phyloP scores from a whole-genome alignment of 805 yeast genomes.

The Metschnikowia picachoensis region DNA sequence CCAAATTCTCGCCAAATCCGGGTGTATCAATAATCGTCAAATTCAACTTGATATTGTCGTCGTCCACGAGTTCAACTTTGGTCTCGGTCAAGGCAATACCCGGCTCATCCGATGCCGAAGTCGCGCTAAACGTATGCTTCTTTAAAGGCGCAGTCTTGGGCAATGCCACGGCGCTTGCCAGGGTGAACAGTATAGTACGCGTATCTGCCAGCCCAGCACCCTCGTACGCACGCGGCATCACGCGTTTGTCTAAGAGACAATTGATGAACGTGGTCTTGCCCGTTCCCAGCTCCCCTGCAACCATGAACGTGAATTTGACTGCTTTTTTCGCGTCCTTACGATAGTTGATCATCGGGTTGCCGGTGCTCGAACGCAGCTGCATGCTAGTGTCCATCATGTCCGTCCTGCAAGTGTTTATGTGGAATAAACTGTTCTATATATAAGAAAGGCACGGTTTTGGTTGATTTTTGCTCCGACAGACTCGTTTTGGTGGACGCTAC shows the following conservation, averaged over 20 bases:
- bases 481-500: no score
- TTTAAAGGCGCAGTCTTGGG: constrained; percentile 54
- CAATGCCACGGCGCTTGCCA: constrained; percentile 51
- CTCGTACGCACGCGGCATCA: constrained; percentile 58
- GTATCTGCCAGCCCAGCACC: constrained; percentile 28
- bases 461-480: no score
- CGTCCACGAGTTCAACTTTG: constrained; percentile 56
- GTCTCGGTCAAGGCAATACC: constrained; percentile 74
- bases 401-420: background rate
- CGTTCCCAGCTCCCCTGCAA: constrained; percentile 69
- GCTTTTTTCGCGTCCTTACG: constrained; percentile 71
- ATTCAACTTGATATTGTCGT: constrained; percentile 50
- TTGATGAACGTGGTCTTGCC: constrained; percentile 78
- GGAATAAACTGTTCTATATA: background rate
- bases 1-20: constrained; percentile 74
- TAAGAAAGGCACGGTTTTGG: background rate
- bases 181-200: constrained; percentile 53
- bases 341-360: constrained; percentile 46
- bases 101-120: constrained; percentile 59
- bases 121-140: constrained; percentile 56
- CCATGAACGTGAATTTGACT: constrained; percentile 67
- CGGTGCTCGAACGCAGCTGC: constrained; percentile 26
- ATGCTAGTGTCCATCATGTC: constrained; percentile 19
- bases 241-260: constrained; percentile 57
- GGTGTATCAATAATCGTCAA: constrained; percentile 67